Evolutionary conservation across 306 rosid genomes (phyloP).

Genomic region (Begonia loranthoides): DNA sequence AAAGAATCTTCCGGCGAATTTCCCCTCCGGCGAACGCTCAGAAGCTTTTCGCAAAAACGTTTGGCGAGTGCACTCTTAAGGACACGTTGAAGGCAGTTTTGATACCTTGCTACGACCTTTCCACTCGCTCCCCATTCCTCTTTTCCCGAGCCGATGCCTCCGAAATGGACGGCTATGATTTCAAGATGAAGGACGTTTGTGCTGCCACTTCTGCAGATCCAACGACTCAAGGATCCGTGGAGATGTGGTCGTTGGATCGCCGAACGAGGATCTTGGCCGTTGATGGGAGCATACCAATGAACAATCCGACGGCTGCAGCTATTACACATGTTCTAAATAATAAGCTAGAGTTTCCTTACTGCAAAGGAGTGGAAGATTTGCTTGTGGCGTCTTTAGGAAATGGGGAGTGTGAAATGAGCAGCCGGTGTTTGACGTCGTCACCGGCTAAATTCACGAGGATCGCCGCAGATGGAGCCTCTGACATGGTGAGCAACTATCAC

Average conservation of each 20-base stretch:
- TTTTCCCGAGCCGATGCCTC: constrained; percentile 95
- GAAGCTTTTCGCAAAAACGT: constrained; percentile 45
- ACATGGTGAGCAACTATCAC: constrained; percentile 38
- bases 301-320: constrained; percentile 79
- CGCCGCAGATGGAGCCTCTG: constrained; percentile 88
- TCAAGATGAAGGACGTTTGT: constrained; percentile 77
- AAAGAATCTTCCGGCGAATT: constrained; percentile 36
- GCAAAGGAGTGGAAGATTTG: constrained; percentile 60
- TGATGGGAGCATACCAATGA: constrained; percentile 74
- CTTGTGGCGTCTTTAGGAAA: constrained; percentile 77
- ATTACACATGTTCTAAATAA: constrained; percentile 88
- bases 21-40: constrained; percentile 26
- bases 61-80: constrained; percentile 57
- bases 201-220: constrained; percentile 48
- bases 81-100: constrained; percentile 80
- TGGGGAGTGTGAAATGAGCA: constrained; percentile 53
- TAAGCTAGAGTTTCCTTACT: constrained; percentile 83
- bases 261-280: constrained; percentile 65
- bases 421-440: constrained; percentile 18
- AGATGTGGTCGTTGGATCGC: constrained; percentile 48
- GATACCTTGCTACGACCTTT: constrained; percentile 87
- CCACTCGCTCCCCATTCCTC: constrained; percentile 74
- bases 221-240: constrained; percentile 21
- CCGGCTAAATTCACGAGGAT: constrained; percentile 38
- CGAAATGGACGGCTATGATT: constrained; percentile 85